Conservation (phyloP, 306 rosid species). For the Trichosanthes truncata region DNA sequence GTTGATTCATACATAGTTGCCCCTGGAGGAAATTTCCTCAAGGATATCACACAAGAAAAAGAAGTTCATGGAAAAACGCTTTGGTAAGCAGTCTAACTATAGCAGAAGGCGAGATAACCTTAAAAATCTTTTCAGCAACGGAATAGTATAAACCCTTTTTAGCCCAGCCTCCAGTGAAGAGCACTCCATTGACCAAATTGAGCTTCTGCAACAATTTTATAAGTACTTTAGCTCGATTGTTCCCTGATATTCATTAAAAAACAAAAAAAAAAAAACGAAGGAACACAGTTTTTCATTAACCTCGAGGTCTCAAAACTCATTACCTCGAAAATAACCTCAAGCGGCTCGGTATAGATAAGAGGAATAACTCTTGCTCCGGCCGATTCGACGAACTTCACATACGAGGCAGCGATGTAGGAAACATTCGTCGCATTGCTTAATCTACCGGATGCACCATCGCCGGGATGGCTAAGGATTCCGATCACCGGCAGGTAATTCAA, state of each 20-base stretch:
- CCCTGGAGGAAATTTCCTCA: neutral
- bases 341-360: conserved; percentile 58
- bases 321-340: conserved; percentile 47
- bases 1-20: neutral
- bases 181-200: conserved; percentile 72
- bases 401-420: conserved; percentile 75
- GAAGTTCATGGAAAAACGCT: neutral
- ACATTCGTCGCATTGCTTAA: conserved; percentile 46
- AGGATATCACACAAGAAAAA: neutral
- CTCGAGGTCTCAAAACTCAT: neutral
- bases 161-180: conserved; percentile 90
- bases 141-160: conserved; percentile 55
- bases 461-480: conserved; percentile 81
- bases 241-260: neutral
- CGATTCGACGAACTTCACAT: conserved; percentile 72
- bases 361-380: conserved; percentile 89
- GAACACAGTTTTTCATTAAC: neutral
- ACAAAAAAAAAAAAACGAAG: neutral
- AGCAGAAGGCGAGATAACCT: conserved; percentile 32
- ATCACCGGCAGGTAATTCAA: conserved; percentile 65
- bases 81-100: neutral
- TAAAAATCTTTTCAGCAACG: conserved; percentile 36
- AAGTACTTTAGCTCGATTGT: neutral
- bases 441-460: conserved; percentile 73
- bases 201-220: conserved; percentile 55